Conservation (phyloP, 768 basidiomycete genomes). For the Lenzites betulinus region DNA sequence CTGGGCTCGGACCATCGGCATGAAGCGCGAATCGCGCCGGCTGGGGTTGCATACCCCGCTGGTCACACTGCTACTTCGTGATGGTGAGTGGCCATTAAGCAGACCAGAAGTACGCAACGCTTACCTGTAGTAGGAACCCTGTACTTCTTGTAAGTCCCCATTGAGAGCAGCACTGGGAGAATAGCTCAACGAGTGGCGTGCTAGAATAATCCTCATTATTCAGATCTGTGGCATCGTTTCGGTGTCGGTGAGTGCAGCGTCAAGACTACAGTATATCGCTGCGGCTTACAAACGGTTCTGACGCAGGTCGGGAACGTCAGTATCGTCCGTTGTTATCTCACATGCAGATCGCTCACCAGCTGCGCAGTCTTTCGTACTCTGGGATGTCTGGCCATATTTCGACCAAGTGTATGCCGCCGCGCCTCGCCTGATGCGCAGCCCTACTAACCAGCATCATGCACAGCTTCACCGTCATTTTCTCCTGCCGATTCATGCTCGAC, state of each 20-base stretch:
- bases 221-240: conserved; percentile 17
- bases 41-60: conserved; percentile 16
- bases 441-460: not conserved
- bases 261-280: not conserved
- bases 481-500: conserved; percentile 22
- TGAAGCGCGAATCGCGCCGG: conserved; percentile 11
- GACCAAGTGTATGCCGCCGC: conserved; percentile 14
- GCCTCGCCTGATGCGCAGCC: not conserved
- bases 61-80: conserved; percentile 17
- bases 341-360: not conserved
- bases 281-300: not conserved
- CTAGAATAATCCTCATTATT: conserved; percentile 13
- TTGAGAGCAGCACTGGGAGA: too few species aligned
- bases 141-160: conserved; percentile 16
- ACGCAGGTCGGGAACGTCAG: conserved; percentile 13
- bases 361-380: conserved; percentile 11
- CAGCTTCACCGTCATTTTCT: conserved; percentile 22
- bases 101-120: not conserved
- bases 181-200: not conserved
- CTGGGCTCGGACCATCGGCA: conserved; percentile 16
- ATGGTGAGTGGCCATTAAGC: conserved; percentile 5
- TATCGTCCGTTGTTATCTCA: not conserved
- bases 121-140: conserved; percentile 5
- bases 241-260: not conserved
- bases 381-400: conserved; percentile 21